These are phyloP conservation scores for Mimosa pudica DNA, from an alignment of 306 rosid species.

Conservation along the genomic window DNA sequence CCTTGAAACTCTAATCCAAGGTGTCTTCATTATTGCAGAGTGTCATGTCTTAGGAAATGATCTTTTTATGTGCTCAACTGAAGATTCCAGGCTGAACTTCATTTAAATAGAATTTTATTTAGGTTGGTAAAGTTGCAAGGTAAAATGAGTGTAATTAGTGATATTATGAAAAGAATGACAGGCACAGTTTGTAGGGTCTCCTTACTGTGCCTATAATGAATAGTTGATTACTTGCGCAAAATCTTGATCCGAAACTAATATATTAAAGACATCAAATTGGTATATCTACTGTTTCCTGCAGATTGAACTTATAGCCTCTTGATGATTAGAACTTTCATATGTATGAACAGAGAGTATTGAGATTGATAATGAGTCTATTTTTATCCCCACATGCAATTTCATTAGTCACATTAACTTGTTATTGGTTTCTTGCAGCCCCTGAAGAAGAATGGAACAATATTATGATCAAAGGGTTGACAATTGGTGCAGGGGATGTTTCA, in stretches of 20 bases:
- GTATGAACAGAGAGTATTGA: neutral
- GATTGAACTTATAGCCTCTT: neutral
- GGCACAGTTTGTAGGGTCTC: slow-evolving; percentile 7
- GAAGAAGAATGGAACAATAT: slow-evolving; percentile 86
- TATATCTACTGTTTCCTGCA: slow-evolving; percentile 5
- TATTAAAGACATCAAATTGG: slow-evolving; percentile 19
- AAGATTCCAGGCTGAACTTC: slow-evolving; percentile 22
- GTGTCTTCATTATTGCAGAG: slow-evolving; percentile 43
- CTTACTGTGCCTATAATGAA: neutral
- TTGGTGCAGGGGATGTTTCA: slow-evolving; percentile 71
- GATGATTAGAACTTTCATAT: slow-evolving; percentile 15
- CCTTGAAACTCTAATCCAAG: slow-evolving; percentile 85
- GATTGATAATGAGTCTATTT: slow-evolving; percentile 11
- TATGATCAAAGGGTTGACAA: slow-evolving; percentile 70
- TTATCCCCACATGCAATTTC: slow-evolving; percentile 14
- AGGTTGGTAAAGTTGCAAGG: slow-evolving; percentile 25
- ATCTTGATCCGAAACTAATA: neutral
- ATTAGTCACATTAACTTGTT: slow-evolving; percentile 15
- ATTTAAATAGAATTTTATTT: slow-evolving; percentile 22
- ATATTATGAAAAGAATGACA: slow-evolving; percentile 1
- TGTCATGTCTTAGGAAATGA: slow-evolving; percentile 24
- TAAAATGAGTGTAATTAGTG: slow-evolving; percentile 9
- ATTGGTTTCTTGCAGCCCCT: slow-evolving; percentile 61
- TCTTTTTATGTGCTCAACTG: slow-evolving; percentile 17
- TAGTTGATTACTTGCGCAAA: slow-evolving; percentile 4